Evolutionary conservation across 768 basidiomycete species (phyloP).

Genomic region (Rhodosporidiobolus odoratus): DNA sequence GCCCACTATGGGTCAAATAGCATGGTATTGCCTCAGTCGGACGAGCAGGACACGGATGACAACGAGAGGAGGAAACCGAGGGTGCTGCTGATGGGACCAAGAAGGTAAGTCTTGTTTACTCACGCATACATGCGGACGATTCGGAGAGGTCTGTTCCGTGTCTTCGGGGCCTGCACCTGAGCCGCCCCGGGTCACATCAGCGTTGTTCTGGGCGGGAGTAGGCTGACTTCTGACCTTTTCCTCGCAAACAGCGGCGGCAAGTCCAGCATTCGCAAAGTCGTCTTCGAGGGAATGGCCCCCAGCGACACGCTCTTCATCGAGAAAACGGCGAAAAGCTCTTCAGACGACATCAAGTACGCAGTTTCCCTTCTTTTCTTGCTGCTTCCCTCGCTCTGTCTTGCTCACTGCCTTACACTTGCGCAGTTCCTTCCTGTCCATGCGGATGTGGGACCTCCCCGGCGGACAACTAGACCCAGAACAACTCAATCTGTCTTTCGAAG

Average conservation of each 20-base stretch:
- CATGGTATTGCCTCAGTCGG: too few relatives aligned
- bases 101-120: too few relatives aligned
- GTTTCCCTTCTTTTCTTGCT: constrained; percentile 25
- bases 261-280: constrained; percentile 79
- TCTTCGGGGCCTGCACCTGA: too few relatives aligned
- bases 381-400: neutral
- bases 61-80: too few relatives aligned
- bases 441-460: constrained; percentile 93
- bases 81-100: too few relatives aligned
- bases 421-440: constrained; percentile 85
- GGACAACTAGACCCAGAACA: constrained; percentile 67
- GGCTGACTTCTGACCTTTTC: neutral
- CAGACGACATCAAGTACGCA: constrained; percentile 66
- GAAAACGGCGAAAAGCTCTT: constrained; percentile 68
- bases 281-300: constrained; percentile 76
- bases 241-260: constrained; percentile 70
- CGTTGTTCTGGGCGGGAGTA: neutral
- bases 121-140: too few relatives aligned
- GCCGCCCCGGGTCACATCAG: neutral
- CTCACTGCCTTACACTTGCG: neutral
- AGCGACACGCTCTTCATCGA: constrained; percentile 88
- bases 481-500: constrained; percentile 62
- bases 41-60: too few relatives aligned
- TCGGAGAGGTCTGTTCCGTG: too few relatives aligned
- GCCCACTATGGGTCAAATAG: too few relatives aligned